phyloP scores from a whole-genome alignment of 1,139 yeast species.

The Williopsis jadinii region DNA sequence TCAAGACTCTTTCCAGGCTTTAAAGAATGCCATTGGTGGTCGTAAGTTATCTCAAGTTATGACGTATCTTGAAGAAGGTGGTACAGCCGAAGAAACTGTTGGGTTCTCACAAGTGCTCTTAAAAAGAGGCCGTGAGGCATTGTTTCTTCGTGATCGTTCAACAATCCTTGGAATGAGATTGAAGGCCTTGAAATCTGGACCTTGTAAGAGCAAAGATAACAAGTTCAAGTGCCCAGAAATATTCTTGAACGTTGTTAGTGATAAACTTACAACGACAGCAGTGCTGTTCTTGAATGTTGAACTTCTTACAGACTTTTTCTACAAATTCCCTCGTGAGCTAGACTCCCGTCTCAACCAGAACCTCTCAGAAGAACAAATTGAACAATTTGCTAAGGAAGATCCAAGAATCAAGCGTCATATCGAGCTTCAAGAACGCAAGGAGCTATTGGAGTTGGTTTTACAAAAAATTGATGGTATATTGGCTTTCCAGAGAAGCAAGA shows the following conservation, averaged over 20 bases:
- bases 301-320: conserved; percentile 86
- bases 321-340: conserved; percentile 90
- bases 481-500: conserved; percentile 52
- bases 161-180: conserved; percentile 68
- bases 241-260: conserved; percentile 86
- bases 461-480: conserved; percentile 82
- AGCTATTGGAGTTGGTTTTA: conserved; percentile 75
- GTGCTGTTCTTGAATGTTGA: conserved; percentile 91
- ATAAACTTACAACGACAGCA: conserved; percentile 87
- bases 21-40: conserved; percentile 73
- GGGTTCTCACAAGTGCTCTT: conserved; percentile 72
- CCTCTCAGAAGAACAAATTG: conserved; percentile 71
- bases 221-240: conserved; percentile 93
- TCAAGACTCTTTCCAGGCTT: conserved; percentile 50
- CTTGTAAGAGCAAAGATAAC: conserved; percentile 71
- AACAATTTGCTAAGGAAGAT: conserved; percentile 89
- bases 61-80: conserved; percentile 48
- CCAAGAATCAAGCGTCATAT: conserved; percentile 85
- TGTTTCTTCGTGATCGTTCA: conserved; percentile 75
- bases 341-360: conserved; percentile 62
- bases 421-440: conserved; percentile 90
- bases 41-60: conserved; percentile 79
- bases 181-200: conserved; percentile 65
- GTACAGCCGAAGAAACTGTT: conserved; percentile 45
- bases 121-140: conserved; percentile 74